A percentile compares a stretch with the other conserved stretches of the same genome.
Evolutionary conservation across 192 early-diverging fungal genomes (phyloP).

Genomic region (Backusella mclennaniae): DNA sequence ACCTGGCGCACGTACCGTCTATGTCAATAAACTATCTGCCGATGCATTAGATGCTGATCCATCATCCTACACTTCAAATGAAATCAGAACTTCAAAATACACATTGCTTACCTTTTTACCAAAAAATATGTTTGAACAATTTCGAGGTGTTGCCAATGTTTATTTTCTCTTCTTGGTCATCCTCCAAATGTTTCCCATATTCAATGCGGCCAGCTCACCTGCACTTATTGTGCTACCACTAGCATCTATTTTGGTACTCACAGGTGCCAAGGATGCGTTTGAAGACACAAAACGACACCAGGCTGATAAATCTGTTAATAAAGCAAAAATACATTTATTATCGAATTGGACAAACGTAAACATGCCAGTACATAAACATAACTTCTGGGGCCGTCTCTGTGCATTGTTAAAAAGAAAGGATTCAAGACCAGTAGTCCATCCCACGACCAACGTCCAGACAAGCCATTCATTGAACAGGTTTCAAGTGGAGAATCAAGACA

Average conservation of each 20-base stretch:
- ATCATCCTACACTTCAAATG: slow-evolving; percentile 46
- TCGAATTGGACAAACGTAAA: slow-evolving; percentile 64
- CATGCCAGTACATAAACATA: slow-evolving; percentile 21
- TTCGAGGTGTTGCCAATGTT: slow-evolving; percentile 88
- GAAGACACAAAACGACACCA: slow-evolving; percentile 89
- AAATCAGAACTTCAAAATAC: slow-evolving; percentile 88
- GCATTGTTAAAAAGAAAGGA: not conserved
- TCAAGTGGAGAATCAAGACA: slow-evolving; percentile 1
- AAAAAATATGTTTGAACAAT: slow-evolving; percentile 94
- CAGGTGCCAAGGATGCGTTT: slow-evolving; percentile 84
- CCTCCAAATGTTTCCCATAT: slow-evolving; percentile 64
- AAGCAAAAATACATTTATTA: slow-evolving; percentile 49
- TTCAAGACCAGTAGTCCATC: not conserved
- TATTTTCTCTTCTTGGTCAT: slow-evolving; percentile 90
- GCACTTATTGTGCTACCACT: slow-evolving; percentile 79
- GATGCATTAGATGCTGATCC: not conserved
- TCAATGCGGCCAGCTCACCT: slow-evolving; percentile 65
- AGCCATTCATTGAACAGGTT: not conserved
- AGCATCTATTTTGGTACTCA: slow-evolving; percentile 71
- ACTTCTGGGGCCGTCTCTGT: not conserved
- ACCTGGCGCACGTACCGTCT: not conserved
- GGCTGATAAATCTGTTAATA: slow-evolving; percentile 85
- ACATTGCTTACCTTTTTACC: slow-evolving; percentile 86
- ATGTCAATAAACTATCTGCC: not conserved
- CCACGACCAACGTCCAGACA: not conserved